Evolutionary conservation across 371 early-diverging fungal genomes (phyloP).

Genomic region (Syncephalastrum racemosum): DNA sequence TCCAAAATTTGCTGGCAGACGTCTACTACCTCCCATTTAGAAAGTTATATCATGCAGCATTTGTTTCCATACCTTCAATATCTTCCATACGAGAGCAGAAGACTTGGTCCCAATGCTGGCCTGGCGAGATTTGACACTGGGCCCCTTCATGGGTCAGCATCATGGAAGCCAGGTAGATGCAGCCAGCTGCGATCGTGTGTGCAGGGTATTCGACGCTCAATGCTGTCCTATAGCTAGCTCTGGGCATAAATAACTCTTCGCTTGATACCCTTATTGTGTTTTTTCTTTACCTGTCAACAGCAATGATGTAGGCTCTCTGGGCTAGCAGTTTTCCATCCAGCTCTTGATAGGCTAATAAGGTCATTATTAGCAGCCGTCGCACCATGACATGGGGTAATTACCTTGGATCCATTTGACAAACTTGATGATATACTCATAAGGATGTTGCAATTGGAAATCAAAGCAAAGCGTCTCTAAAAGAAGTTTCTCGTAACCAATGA

Average conservation of each 20-base stretch:
- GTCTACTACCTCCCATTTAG: too few relatives aligned
- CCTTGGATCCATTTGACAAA: conserved; percentile 61
- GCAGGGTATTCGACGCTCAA: conserved; percentile 63
- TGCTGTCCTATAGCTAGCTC: conserved; percentile 54
- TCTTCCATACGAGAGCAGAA: conserved; percentile 56
- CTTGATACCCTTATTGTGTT: neutral
- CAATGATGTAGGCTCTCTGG: conserved; percentile 49
- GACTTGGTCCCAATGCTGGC: conserved; percentile 43
- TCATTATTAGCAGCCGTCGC: too few relatives aligned
- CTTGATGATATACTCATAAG: conserved; percentile 61
- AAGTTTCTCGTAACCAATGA: conserved; percentile 59
- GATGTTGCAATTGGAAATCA: conserved; percentile 63
- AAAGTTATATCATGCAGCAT: conserved; percentile 13
- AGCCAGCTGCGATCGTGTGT: conserved; percentile 64
- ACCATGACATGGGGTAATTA: conserved; percentile 2
- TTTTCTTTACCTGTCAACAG: conserved; percentile 46
- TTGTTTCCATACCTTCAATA: conserved; percentile 43
- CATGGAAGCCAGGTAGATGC: conserved; percentile 57
- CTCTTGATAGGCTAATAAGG: conserved; percentile 18
- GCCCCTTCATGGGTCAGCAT: conserved; percentile 36
- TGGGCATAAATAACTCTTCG: neutral
- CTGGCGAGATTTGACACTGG: conserved; percentile 20
- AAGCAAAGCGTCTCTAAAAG: conserved; percentile 65
- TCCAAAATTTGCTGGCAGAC: conserved; percentile 62
- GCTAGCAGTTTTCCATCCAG: conserved; percentile 50